Percentiles rank a stretch among this genome's conserved stretches.
Evolutionary conservation across 1,284 basidiomycete genomes (phyloP).

Genomic region (Puccinia triticina): DNA sequence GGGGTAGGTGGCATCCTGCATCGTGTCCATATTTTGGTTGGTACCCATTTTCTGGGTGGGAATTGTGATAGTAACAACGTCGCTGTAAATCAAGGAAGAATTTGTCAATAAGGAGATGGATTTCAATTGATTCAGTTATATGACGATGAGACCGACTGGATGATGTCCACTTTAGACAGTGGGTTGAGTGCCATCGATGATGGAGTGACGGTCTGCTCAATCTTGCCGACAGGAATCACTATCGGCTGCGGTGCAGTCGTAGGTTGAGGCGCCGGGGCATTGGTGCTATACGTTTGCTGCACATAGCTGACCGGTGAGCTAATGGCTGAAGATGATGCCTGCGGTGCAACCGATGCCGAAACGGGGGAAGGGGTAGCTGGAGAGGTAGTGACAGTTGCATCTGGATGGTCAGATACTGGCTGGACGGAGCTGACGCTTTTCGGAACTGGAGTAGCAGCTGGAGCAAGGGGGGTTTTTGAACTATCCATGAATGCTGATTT

Average conservation of each 20-base stretch:
- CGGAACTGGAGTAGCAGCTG: neutral
- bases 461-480: neutral
- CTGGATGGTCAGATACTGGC: neutral
- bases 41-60: neutral
- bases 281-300: neutral
- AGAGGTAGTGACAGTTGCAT: neutral
- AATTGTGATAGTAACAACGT: neutral
- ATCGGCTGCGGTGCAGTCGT: neutral
- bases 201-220: neutral
- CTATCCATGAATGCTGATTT: neutral
- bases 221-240: neutral
- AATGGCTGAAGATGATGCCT: neutral
- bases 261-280: neutral
- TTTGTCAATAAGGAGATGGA: neutral
- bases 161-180: neutral
- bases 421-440: neutral
- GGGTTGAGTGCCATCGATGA: neutral
- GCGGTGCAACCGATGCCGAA: neutral
- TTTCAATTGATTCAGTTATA: neutral
- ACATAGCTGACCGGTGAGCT: neutral
- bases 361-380: neutral
- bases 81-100: neutral
- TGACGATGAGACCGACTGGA: neutral
- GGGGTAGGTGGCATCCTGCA: neutral
- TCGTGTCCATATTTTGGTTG: neutral